Conservation (phyloP, 305 asterid genomes). For the Vinca major region DNA sequence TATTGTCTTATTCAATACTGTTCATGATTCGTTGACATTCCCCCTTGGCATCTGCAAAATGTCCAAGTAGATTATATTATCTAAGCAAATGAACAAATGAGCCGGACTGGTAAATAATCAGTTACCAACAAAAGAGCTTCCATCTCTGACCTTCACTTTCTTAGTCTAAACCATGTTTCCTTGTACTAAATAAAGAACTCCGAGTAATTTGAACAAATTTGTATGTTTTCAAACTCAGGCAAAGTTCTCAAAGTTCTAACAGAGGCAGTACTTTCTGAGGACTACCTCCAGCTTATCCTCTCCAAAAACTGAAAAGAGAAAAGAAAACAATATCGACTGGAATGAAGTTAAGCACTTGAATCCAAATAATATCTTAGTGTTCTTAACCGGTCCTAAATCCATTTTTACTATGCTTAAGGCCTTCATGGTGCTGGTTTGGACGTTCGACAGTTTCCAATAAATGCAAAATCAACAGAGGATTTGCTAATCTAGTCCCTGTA, state of each 20-base stretch:
- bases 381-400: not conserved
- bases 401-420: slow-evolving; percentile 1
- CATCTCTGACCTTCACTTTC: not conserved
- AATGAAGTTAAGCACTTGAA: not conserved
- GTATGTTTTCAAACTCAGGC: not conserved
- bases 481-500: slow-evolving; percentile 42
- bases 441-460: not conserved
- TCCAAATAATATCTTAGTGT: not conserved
- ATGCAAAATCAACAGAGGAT: slow-evolving; percentile 6
- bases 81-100: not conserved
- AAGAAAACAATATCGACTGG: not conserved
- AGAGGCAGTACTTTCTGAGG: not conserved
- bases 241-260: not conserved
- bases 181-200: not conserved
- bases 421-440: not conserved
- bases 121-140: not conserved
- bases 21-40: not conserved
- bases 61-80: slow-evolving; percentile 13
- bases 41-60: slow-evolving; percentile 7
- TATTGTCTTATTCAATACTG: not conserved
- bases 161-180: not conserved
- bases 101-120: not conserved
- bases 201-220: not conserved
- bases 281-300: slow-evolving; percentile 2
- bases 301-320: not conserved